These are phyloP conservation scores for Agrocybe praecox DNA, from an alignment of 768 basidiomycete species.

Conservation along the genomic window DNA sequence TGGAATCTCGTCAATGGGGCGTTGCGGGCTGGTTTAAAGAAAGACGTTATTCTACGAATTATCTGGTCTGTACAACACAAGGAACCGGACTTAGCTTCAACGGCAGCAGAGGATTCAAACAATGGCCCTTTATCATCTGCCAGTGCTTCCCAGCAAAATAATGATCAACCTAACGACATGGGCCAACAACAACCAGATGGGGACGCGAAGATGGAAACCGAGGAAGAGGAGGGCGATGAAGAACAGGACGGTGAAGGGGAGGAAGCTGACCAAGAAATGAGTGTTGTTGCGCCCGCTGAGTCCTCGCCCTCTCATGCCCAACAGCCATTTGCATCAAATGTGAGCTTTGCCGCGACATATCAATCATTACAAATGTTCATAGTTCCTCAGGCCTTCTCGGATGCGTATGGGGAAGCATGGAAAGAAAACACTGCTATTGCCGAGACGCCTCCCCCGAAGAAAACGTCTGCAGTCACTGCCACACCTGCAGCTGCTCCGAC, in stretches of 20 bases:
- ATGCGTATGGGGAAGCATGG: constrained; percentile 66
- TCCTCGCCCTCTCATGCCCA: background rate
- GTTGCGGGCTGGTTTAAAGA: constrained; percentile 59
- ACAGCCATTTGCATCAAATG: constrained; percentile 14
- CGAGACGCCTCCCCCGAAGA: constrained; percentile 10
- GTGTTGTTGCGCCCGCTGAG: background rate
- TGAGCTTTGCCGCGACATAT: background rate
- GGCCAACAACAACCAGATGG: background rate
- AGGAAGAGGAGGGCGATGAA: constrained; percentile 22
- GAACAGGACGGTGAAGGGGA: constrained; percentile 15
- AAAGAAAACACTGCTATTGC: constrained; percentile 52
- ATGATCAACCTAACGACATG: background rate
- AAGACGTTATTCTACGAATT: constrained; percentile 61
- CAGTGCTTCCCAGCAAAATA: background rate
- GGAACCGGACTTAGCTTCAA: constrained; percentile 3
- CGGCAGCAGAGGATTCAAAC: constrained; percentile 29
- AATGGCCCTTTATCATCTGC: background rate
- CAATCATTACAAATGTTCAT: constrained; percentile 1
- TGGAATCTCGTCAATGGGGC: constrained; percentile 75
- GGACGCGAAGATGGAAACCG: constrained; percentile 30
- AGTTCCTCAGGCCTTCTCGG: constrained; percentile 39
- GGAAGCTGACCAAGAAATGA: constrained; percentile 1
- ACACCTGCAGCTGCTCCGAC: constrained; percentile 3
- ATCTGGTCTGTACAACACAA: constrained; percentile 62
- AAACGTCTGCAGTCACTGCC: background rate